Base-by-base conservation (phyloP, 306 rosid species). In the Prosopis cineraria region DNA sequence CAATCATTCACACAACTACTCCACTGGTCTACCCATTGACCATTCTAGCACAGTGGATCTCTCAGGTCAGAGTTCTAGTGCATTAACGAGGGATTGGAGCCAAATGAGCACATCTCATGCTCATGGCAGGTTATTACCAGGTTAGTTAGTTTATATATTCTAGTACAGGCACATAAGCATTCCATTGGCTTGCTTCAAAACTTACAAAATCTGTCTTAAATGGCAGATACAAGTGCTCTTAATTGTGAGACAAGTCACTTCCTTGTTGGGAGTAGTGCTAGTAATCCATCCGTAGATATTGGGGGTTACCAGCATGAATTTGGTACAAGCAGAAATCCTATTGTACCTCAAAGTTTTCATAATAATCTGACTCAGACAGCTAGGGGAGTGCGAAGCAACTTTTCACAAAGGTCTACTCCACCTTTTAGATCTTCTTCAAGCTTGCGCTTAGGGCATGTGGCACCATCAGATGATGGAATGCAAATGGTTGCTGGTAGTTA, bases 311-410 rank as follows among this genome's bases (percentile, higher is more conserved):
- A 78, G 68, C 87, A 78, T 56, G 87, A 84, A 24, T 84, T 80
- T 53, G 69, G 65, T 79, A 73, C 74, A 56, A 79, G 81, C 80
- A 78, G 84, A 73, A 79, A 68, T 39, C 31, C 74, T 4, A 45
- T 64, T 29, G 78, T 52, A 44, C 82, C 88, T 75, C 85, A 78
- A 80, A 85, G 87, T 52, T 76, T 60, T 80, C 87, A 84, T 65
- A 82, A 82, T 81, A 52, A 70, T 16, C 27, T 78, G 30, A 63
- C 70, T 59, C 85, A 83, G 43, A 45, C 81, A 67, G 80, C 74
- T 74, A 83, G 85, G 68, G 80, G 88, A 44, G 85, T 77, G 63
- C 89, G 85, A 30, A 84, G 88, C 70, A 76, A 39, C 83, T 81
- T 47, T 72, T 79, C 85, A 79, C 88, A 84, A 77, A 85, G 88